Base-by-base conservation (phyloP, 163 green algal species). In the Coccomyxa subellipsoidea region DNA sequence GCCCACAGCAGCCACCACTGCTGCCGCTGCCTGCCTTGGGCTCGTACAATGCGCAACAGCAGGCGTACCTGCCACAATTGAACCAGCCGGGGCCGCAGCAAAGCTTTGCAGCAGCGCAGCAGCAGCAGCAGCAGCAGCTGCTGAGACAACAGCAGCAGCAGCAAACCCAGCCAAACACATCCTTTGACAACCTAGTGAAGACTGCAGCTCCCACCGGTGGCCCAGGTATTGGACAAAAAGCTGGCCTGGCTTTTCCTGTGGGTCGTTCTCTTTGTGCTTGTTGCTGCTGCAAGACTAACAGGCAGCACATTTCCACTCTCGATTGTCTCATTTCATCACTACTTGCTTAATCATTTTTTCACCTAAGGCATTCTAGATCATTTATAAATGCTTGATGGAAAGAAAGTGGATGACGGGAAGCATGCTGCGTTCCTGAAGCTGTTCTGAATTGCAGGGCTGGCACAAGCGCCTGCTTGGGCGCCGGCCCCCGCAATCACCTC, bases 71-170 rank as follows among this genome's bases (percentile, higher is more conserved):
- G 21, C 47, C 47, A 12, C 47, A 59, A 18, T 59, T 12, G 47
- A 59, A 59, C 47, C 47, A 59, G 47, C 47, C 47, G 3, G 47
- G 47, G 23, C 47, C 47, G 21, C 47, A 59, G 47, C 47, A 59
- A 18, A 59, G 47, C 47, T 59, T 59, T 59, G 47, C 47, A 1
- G 47, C 47, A 12, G 47, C 47, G 21, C 47, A 73, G n/a, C 66
- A 73, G n/a, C 18, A 27, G 8, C 66, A 73, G 66, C 66, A 73
- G 66, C 66, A 73, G 27, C 66, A 73, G 88, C 40, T 81, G 86
- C 25, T 88, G 90, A 77, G 90, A 89, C 72, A 87, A 90, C 78
- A 75, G 70, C 0, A 83, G 84, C 72, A 89, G 90, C 73, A 90
- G 83, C 81, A 85, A 81, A 34, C 31, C 18, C 66, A 73, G 27